A percentile compares a stretch with the other conserved stretches of the same genome.
These are phyloP conservation scores for carrot (Daucus carota) DNA, from an alignment of 129 eudicot species.

Conservation along the genomic window DH1_v3.0 NC_030381.2:32951001-32951500, in stretches of 20 bases:
- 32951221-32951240: slow-evolving; percentile 2
- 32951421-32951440: slow-evolving; percentile 1
- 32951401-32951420: neutral
- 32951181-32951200: neutral
- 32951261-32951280: slow-evolving; percentile 9
- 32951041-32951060: slow-evolving; percentile 2
- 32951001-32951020: neutral
- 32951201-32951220: slow-evolving; percentile 5
- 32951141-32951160: neutral
- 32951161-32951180: neutral
- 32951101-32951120: slow-evolving; percentile 3
- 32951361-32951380: neutral
- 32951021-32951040: slow-evolving; percentile 10
- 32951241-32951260: slow-evolving; percentile 9
- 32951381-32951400: slow-evolving; percentile 6
- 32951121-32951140: neutral
- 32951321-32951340: neutral
- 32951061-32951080: neutral
- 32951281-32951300: neutral
- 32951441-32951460: neutral
- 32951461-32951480: neutral
- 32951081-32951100: neutral
- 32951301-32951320: slow-evolving; percentile 5
- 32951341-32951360: neutral
- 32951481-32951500: slow-evolving; percentile 11